Evolutionary conservation across 805 yeast genomes (phyloP).

Genomic region (Candida wancherniae): DNA sequence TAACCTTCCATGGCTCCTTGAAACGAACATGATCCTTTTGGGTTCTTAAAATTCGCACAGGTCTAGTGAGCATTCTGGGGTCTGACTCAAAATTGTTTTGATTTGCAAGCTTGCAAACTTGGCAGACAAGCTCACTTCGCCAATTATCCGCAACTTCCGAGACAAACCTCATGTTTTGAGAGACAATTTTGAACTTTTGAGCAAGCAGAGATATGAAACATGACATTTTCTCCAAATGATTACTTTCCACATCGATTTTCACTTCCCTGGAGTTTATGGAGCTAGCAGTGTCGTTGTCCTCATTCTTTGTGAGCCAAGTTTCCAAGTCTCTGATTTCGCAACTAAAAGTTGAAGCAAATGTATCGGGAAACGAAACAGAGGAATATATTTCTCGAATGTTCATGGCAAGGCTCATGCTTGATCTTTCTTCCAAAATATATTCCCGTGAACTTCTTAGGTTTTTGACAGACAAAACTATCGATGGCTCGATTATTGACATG

Average conservation of each 20-base stretch:
- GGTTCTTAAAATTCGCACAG: conserved; percentile 74
- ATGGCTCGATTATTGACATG: conserved; percentile 31
- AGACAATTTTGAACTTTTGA: conserved; percentile 13
- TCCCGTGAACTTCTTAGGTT: no score
- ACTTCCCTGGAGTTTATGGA: conserved; percentile 8
- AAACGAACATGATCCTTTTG: conserved; percentile 70
- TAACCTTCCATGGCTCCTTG: conserved; percentile 82
- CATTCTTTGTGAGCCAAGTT: conserved; percentile 27
- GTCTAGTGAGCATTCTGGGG: conserved; percentile 85
- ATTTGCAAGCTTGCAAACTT: conserved; percentile 35
- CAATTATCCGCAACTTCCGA: conserved; percentile 11
- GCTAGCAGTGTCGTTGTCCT: conserved; percentile 8
- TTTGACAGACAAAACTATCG: no score
- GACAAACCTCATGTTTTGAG: conserved; percentile 15
- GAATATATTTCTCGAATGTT: conserved; percentile 27
- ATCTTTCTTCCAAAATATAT: conserved; percentile 15
- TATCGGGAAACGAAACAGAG: conserved; percentile 21
- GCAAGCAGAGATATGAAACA: conserved; percentile 14
- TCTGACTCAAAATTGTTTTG: conserved; percentile 61
- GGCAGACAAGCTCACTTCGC: conserved; percentile 39
- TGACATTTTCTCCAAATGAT: conserved; percentile 21
- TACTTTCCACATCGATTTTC: conserved; percentile 16
- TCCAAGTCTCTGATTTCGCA: conserved; percentile 29
- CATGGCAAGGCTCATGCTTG: conserved; percentile 21
- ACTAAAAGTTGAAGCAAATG: conserved; percentile 10